Conservation (phyloP, 495 filamentous ascomycete species). For the Penicillium goetzii region DNA sequence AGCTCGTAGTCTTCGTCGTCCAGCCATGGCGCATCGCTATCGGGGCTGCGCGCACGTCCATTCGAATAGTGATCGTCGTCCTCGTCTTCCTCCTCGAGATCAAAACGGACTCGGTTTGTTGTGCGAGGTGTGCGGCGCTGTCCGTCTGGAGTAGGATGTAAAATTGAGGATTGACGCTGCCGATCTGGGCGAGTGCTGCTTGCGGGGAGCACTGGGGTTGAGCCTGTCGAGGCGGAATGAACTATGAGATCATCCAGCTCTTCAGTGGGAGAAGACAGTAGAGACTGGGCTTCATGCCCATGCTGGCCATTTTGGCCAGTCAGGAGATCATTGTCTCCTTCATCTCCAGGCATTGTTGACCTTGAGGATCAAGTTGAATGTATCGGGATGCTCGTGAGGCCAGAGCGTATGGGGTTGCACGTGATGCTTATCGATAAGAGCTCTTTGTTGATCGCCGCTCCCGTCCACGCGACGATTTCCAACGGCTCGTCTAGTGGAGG, state of each 20-base stretch:
- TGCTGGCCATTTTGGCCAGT: slow-evolving; percentile 35
- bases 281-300: slow-evolving; percentile 34
- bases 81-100: slow-evolving; percentile 56
- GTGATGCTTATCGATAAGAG: slow-evolving; percentile 28
- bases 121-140: slow-evolving; percentile 72
- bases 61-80: slow-evolving; percentile 41
- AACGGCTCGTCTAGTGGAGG: background rate
- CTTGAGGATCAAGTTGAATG: slow-evolving; percentile 18
- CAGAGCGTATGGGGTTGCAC: slow-evolving; percentile 21
- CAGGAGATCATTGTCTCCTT: slow-evolving; percentile 35
- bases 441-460: slow-evolving; percentile 15
- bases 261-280: slow-evolving; percentile 34
- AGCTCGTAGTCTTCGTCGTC: slow-evolving; percentile 62
- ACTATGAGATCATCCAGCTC: slow-evolving; percentile 34
- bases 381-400: slow-evolving; percentile 15
- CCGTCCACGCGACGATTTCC: slow-evolving; percentile 12
- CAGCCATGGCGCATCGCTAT: slow-evolving; percentile 47
- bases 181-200: slow-evolving; percentile 20
- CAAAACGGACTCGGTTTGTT: slow-evolving; percentile 84
- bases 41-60: slow-evolving; percentile 43
- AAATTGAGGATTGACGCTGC: slow-evolving; percentile 51
- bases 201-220: slow-evolving; percentile 25
- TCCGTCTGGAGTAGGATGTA: slow-evolving; percentile 44
- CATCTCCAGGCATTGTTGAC: slow-evolving; percentile 52
- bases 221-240: slow-evolving; percentile 25